Base-by-base conservation (phyloP, 1,284 basidiomycete species). In the Pyrrhoderma noxium region DNA sequence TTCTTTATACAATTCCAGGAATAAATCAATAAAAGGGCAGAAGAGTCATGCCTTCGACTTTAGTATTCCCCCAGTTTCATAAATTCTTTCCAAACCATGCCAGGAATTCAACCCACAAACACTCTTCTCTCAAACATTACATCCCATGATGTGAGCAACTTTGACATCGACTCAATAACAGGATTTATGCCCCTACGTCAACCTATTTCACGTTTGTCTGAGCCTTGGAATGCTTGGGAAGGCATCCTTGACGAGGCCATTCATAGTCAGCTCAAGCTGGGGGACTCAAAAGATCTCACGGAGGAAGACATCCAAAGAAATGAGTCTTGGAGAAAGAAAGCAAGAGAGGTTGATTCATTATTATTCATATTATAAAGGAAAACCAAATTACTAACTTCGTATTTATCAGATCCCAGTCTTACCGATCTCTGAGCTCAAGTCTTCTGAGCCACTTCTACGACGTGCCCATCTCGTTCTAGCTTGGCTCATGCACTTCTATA, bases 151-250 rank as follows among this genome's bases (percentile, higher is more conserved):
- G 86, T 89, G 2, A 89, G 93, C 63, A 93, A 97, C 72, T 97
- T 92, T 71, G 93, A 96, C 64, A 86, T 97, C 58, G 89, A 95
- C 63, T 89, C 89, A 1, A 75, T 84, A 18, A 92, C 92, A 0
- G 94, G 94, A 0, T 97, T 98, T 65, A 81, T 97, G 74, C 93
- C 94, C 0, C 87, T 89, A 0, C 77, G 86, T 27, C 76, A 79
- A 1, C 92, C 93, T 0, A 61, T 92, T 0, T 60, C 65, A 35
- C 76, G 82, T 8, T 74, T 96, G 0, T 76, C 78, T 0, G 59
- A 55, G 0, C 66, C 70, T 48, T 93, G 82, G 74, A 80, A 80
- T 34, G 59, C 74, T 18, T 94, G 89, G 90, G 92, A 92, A 66
- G 62, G 62, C 21, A 61, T 65, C 37, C 73, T 82, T 4, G 79